Conservation (phyloP, 257 asterid species). For the Fraxinus excelsior region DNA sequence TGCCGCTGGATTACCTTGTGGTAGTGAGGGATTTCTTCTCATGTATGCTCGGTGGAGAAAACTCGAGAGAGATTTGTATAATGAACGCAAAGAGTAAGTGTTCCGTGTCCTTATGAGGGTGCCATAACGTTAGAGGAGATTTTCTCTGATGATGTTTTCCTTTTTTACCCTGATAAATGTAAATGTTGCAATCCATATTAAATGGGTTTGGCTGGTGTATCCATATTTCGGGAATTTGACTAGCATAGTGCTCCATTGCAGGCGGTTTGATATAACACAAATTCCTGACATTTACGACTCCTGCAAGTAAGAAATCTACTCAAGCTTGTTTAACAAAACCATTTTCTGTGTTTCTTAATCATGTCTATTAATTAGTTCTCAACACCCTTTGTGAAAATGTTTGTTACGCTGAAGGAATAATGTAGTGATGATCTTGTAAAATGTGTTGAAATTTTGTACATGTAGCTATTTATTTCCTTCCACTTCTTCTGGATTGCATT, state of each 20-base stretch:
- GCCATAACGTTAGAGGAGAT: not conserved
- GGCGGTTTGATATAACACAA: constrained; percentile 89
- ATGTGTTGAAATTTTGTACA: not conserved
- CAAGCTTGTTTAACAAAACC: constrained; percentile 4
- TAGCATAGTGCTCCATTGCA: constrained; percentile 42
- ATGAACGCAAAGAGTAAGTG: constrained; percentile 86
- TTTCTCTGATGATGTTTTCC: constrained; percentile 11
- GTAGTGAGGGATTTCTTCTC: constrained; percentile 96
- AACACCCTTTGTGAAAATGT: not conserved
- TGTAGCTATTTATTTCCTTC: not conserved
- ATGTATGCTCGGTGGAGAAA: constrained; percentile 99
- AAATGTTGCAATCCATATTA: not conserved
- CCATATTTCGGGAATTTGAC: constrained; percentile 18
- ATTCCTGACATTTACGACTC: constrained; percentile 99
- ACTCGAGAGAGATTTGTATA: constrained; percentile 88
- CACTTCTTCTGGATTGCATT: not conserved
- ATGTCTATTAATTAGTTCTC: not conserved
- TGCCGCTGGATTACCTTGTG: constrained; percentile 98
- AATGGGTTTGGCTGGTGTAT: constrained; percentile 11
- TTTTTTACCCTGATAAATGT: not conserved
- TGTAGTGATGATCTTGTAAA: constrained; percentile 10
- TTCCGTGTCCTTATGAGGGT: not conserved
- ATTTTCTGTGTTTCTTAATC: constrained; percentile 13
- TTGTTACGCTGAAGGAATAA: not conserved
- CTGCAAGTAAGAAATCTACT: constrained; percentile 73